A percentile compares a stretch with the other conserved stretches of the same genome.
These are phyloP conservation scores for Diaporthe vexans DNA, from an alignment of 2,329 filamentous ascomycete species.

Conservation along the genomic window DNA sequence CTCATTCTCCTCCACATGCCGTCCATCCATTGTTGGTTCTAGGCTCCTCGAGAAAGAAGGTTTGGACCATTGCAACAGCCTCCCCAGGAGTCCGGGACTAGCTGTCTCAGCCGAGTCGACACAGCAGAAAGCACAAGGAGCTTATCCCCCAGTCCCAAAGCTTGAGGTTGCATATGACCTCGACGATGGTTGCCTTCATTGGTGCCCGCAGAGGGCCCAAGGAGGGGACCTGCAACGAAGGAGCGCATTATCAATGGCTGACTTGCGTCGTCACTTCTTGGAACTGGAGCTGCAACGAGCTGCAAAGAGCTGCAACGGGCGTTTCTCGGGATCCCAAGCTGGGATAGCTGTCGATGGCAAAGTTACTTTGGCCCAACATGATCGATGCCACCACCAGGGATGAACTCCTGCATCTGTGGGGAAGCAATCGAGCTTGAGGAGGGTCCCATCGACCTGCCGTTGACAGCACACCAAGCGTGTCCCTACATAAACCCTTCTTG, in stretches of 20 bases:
- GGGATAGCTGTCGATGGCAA: conserved; percentile 5
- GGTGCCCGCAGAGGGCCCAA: conserved; percentile 41
- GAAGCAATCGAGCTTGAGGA: conserved; percentile 1
- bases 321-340: conserved; percentile 39
- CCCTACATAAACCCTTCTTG: conserved; percentile 34
- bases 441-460: conserved; percentile 15
- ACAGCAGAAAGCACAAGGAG: background rate
- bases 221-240: conserved; percentile 38
- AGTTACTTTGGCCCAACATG: conserved; percentile 12
- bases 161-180: conserved; percentile 39
- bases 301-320: conserved; percentile 34
- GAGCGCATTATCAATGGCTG: conserved; percentile 27
- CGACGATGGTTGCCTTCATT: conserved; percentile 35
- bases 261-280: conserved; percentile 6
- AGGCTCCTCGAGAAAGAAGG: conserved; percentile 3
- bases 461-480: background rate
- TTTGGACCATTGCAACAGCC: conserved; percentile 16
- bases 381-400: conserved; percentile 32
- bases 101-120: conserved; percentile 31
- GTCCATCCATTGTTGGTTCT: background rate
- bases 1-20: background rate
- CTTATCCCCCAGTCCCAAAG: conserved; percentile 6
- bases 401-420: conserved; percentile 12
- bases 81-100: conserved; percentile 23
- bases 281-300: conserved; percentile 8